A percentile compares a stretch with the other conserved stretches of the same genome.
Conservation (phyloP, 73 alveolate genomes). For the Uronychia binucleata region DNA sequence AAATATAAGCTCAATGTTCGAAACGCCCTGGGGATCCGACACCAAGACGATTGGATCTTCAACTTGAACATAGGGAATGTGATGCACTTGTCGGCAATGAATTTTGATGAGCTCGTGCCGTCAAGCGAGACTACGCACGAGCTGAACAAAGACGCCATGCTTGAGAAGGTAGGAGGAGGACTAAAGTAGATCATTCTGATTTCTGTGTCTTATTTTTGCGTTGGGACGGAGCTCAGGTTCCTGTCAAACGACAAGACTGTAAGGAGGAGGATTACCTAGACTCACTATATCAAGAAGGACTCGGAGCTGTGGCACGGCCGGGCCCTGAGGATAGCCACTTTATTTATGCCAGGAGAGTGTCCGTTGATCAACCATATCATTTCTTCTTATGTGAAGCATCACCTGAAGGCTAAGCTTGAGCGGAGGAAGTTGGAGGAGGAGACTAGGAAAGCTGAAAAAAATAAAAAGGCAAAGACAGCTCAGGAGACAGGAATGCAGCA, state of each 20-base stretch:
- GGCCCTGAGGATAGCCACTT: constrained; percentile 29
- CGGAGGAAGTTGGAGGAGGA: background rate
- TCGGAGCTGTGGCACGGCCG: constrained; percentile 56
- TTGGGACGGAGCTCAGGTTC: constrained; percentile 62
- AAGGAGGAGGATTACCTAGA: background rate
- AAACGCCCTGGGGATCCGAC: constrained; percentile 31
- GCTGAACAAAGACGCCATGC: constrained; percentile 24
- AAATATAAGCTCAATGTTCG: constrained; percentile 41
- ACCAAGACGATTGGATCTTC: constrained; percentile 16
- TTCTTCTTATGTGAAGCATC: constrained; percentile 37
- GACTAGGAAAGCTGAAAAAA: background rate
- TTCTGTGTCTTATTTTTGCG: constrained; percentile 54
- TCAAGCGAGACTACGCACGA: background rate
- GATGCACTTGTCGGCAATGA: background rate
- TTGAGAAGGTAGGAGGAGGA: constrained; percentile 34
- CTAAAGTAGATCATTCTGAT: constrained; percentile 18
- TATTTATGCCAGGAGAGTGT: constrained; percentile 44
- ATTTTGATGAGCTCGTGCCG: background rate
- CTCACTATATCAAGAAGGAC: constrained; percentile 27
- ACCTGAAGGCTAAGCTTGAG: background rate
- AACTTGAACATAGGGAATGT: background rate
- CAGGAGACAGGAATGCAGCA: background rate
- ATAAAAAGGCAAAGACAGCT: background rate
- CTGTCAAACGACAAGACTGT: constrained; percentile 25
- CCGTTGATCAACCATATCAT: constrained; percentile 35